A percentile compares a stretch with the other conserved stretches of the same genome.
Conservation (phyloP, 1,284 basidiomycete species). For the Phaffia rhodozyma region DNA sequence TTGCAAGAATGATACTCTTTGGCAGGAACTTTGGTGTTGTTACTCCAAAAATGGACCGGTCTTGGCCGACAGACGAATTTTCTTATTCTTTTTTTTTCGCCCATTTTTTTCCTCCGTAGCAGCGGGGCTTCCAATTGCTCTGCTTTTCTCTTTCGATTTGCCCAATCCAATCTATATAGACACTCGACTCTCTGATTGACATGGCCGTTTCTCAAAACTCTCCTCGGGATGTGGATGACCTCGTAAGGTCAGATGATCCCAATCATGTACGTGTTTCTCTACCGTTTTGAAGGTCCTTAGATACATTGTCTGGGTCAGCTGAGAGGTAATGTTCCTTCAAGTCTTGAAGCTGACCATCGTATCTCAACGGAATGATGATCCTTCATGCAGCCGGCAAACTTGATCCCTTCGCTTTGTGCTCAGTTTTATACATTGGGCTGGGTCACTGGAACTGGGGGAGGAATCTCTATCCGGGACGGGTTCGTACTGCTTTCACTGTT, state of each 20-base stretch:
- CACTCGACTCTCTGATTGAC: no score
- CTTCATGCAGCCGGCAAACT: conserved; percentile 54
- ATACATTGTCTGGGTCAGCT: background rate
- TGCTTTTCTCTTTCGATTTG: no score
- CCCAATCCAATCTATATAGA: no score
- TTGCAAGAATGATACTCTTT: no score
- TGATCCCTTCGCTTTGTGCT: conserved; percentile 62
- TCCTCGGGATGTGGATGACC: background rate
- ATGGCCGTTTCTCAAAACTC: no score
- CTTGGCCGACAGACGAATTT: no score
- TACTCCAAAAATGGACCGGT: no score
- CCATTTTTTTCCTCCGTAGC: no score
- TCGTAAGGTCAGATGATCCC: conserved; percentile 8
- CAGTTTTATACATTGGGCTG: conserved; percentile 41
- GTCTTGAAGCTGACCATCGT: background rate
- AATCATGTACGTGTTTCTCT: conserved; percentile 1
- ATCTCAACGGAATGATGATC: background rate
- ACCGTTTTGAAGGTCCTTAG: background rate
- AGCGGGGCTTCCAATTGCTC: no score
- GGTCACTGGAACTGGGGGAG: conserved; percentile 48
- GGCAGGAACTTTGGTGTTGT: no score
- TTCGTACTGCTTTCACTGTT: conserved; percentile 33
- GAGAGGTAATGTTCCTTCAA: background rate
- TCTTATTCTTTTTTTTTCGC: no score
- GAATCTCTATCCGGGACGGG: conserved; percentile 59